Percentiles rank a stretch among this genome's conserved stretches.
phyloP scores from a whole-genome alignment of 2,329 filamentous ascomycete genomes.

The Bipolaris sorokiniana region DNA sequence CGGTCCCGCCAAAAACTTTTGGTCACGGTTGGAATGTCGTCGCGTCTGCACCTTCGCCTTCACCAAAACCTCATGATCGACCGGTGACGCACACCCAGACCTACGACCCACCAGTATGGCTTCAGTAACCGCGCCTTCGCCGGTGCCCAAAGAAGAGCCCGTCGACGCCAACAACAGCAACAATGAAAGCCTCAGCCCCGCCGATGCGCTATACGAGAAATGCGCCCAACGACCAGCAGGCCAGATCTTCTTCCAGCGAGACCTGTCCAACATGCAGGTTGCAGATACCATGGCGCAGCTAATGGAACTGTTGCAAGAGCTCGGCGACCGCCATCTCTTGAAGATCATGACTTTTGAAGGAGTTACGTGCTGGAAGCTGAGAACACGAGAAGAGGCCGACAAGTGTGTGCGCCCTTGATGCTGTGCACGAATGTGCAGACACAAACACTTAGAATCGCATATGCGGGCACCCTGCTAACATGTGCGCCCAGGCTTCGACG shows the following conservation, averaged over 20 bases:
- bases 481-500: slow-evolving; percentile 45
- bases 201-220: slow-evolving; percentile 48
- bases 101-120: slow-evolving; percentile 27
- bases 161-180: slow-evolving; percentile 8
- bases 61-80: slow-evolving; percentile 26
- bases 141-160: slow-evolving; percentile 29
- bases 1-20: slow-evolving; percentile 16
- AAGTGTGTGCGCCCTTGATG: slow-evolving; percentile 34
- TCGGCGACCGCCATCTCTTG: slow-evolving; percentile 46
- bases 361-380: slow-evolving; percentile 47
- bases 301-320: slow-evolving; percentile 39
- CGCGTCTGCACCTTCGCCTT: slow-evolving; percentile 10
- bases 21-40: not conserved
- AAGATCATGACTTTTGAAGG: slow-evolving; percentile 47
- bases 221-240: slow-evolving; percentile 43
- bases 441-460: not conserved
- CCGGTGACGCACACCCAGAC: slow-evolving; percentile 20
- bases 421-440: not conserved
- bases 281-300: slow-evolving; percentile 45
- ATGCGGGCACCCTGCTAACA: slow-evolving; percentile 15
- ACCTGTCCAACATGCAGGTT: slow-evolving; percentile 47
- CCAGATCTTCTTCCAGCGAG: slow-evolving; percentile 50
- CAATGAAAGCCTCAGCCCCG: slow-evolving; percentile 27
- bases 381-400: slow-evolving; percentile 44
- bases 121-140: slow-evolving; percentile 24